These are phyloP conservation scores for Boletus rubescentipes DNA, from an alignment of 768 basidiomycete genomes.

Conservation along the genomic window DNA sequence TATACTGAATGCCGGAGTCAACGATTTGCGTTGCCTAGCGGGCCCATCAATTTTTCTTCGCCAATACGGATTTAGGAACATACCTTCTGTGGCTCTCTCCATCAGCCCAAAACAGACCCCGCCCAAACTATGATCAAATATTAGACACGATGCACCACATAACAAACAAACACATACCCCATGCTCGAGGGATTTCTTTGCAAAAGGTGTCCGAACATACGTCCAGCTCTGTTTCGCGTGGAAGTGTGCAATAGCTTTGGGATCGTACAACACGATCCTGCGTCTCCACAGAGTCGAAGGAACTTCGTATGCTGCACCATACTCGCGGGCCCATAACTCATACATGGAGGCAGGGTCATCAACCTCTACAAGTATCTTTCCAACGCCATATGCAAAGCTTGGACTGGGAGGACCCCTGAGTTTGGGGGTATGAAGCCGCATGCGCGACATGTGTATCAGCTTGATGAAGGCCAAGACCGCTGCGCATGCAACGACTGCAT, in stretches of 20 bases:
- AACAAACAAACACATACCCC: background rate
- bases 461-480: slow-evolving; percentile 10
- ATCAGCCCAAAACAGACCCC: slow-evolving; percentile 31
- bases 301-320: slow-evolving; percentile 14
- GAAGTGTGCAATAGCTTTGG: slow-evolving; percentile 31
- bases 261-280: slow-evolving; percentile 36
- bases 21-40: slow-evolving; percentile 26
- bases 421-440: slow-evolving; percentile 13
- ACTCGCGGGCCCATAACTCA: slow-evolving; percentile 21
- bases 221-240: slow-evolving; percentile 15
- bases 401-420: slow-evolving; percentile 18
- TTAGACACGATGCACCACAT: background rate
- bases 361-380: background rate
- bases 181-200: slow-evolving; percentile 34
- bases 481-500: background rate
- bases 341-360: slow-evolving; percentile 11
- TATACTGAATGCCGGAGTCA: slow-evolving; percentile 28
- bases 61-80: background rate
- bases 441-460: slow-evolving; percentile 4
- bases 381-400: slow-evolving; percentile 18
- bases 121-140: slow-evolving; percentile 18
- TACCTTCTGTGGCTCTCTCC: slow-evolving; percentile 47
- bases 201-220: slow-evolving; percentile 42
- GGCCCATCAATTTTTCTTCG: background rate
- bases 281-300: slow-evolving; percentile 13